Conservation (phyloP, 495 filamentous ascomycete genomes). For the Penicillium fimorum region DNA sequence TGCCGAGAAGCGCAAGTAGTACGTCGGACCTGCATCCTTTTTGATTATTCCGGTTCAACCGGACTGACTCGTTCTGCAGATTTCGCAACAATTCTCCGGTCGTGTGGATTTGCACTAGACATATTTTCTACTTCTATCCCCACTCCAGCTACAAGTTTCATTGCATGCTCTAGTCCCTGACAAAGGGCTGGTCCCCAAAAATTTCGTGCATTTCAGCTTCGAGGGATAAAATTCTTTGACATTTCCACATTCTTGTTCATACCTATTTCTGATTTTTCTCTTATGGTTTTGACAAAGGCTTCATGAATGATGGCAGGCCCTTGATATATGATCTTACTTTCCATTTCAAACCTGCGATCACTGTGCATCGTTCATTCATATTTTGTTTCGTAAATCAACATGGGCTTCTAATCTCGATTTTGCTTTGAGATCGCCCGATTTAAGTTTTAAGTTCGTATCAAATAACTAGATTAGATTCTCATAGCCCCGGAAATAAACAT, state of each 20-base stretch:
- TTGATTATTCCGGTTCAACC: background rate
- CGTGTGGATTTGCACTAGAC: background rate
- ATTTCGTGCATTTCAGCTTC: background rate
- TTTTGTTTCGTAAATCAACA: background rate
- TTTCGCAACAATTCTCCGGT: background rate
- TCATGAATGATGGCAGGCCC: conserved; percentile 1
- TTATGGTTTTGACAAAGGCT: background rate
- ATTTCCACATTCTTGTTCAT: background rate
- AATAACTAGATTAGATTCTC: background rate
- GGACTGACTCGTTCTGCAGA: background rate
- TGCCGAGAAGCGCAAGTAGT: conserved; percentile 39
- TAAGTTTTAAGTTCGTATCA: background rate
- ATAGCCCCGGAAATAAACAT: background rate
- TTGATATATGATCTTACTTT: conserved; percentile 2
- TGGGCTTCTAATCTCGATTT: background rate
- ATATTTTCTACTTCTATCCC: background rate
- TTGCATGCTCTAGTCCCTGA: background rate
- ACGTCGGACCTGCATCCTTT: conserved; percentile 8
- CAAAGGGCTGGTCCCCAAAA: background rate
- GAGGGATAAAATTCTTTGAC: background rate
- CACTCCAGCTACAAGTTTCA: conserved; percentile 1
- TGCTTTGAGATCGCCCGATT: background rate
- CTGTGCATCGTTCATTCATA: background rate
- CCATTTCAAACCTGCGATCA: background rate
- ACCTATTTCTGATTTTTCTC: background rate